phyloP scores from a whole-genome alignment of 2,329 filamentous ascomycete genomes.

The Dryadomyces sulphureus region DNA sequence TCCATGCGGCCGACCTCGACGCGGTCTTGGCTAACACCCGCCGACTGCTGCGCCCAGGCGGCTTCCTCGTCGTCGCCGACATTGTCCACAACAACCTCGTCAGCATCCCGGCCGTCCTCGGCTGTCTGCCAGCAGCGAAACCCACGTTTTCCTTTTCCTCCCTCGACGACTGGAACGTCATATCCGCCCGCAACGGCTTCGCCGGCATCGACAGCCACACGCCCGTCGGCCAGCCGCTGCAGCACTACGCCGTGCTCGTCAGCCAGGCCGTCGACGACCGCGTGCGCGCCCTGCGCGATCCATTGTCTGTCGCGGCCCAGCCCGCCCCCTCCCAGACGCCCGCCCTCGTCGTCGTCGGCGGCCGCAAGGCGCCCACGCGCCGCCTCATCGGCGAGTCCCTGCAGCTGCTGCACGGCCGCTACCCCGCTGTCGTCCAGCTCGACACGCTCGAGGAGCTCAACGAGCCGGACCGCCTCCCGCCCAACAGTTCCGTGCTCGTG shows the following conservation, averaged over 20 bases:
- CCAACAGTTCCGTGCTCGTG: background rate
- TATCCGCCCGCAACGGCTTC: background rate
- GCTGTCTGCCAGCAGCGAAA: too few species aligned
- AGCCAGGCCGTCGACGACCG: constrained; percentile 14
- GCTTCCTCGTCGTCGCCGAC: background rate
- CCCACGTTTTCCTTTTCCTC: too few species aligned
- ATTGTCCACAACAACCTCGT: background rate
- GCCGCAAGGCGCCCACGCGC: constrained; percentile 2
- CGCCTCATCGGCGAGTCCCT: background rate
- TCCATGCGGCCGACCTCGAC: background rate
- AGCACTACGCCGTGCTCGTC: constrained; percentile 9
- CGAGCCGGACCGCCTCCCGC: too few species aligned
- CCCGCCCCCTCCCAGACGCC: background rate
- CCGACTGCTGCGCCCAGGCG: background rate
- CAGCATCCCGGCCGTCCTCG: background rate
- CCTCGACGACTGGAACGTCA: background rate
- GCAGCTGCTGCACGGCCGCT: background rate
- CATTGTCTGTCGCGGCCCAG: background rate
- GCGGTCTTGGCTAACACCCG: background rate
- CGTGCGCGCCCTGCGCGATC: constrained; percentile 11
- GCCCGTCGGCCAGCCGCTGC: background rate
- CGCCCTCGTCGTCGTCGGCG: constrained; percentile 11
- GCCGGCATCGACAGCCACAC: background rate
- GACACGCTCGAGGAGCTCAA: background rate
- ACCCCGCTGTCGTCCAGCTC: background rate